These are phyloP conservation scores for Phragmites australis DNA, from an alignment of 176 grass and related monocot species.

Conservation along the genomic window DNA sequence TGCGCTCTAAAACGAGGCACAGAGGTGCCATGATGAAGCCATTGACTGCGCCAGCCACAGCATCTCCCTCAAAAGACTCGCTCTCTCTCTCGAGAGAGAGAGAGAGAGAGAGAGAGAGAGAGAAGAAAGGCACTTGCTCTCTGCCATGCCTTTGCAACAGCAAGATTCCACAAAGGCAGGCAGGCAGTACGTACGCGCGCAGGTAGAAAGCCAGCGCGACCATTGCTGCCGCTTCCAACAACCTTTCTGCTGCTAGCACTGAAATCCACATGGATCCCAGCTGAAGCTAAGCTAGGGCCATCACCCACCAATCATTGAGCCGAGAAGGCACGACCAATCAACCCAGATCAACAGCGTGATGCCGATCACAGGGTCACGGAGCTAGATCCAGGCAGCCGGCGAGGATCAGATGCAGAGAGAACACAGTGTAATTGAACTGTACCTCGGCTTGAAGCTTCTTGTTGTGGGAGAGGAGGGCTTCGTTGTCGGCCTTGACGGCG, in stretches of 20 bases:
- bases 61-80: slow-evolving; percentile 40
- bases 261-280: slow-evolving; percentile 58
- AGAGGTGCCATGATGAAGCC: slow-evolving; percentile 29
- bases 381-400: slow-evolving; percentile 34
- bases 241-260: slow-evolving; percentile 50
- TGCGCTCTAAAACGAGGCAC: not conserved
- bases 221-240: slow-evolving; percentile 40
- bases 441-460: slow-evolving; percentile 93
- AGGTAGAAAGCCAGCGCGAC: slow-evolving; percentile 14
- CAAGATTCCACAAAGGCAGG: slow-evolving; percentile 39
- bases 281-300: slow-evolving; percentile 18
- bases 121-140: not conserved
- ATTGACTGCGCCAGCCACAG: slow-evolving; percentile 26
- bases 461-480: slow-evolving; percentile 74
- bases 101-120: not conserved
- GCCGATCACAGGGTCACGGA: not conserved
- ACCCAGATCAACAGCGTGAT: not conserved
- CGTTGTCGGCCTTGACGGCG: slow-evolving; percentile 76
- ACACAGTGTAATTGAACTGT: not conserved
- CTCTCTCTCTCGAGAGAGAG: not conserved
- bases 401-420: not conserved
- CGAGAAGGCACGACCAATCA: not conserved
- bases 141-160: not conserved
- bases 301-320: slow-evolving; percentile 65
- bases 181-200: not conserved